A percentile compares a stretch with the other conserved stretches of the same genome.
Evolutionary conservation across 208 protist genomes (phyloP).

Genomic region (Trypanosoma platydactyli): DNA sequence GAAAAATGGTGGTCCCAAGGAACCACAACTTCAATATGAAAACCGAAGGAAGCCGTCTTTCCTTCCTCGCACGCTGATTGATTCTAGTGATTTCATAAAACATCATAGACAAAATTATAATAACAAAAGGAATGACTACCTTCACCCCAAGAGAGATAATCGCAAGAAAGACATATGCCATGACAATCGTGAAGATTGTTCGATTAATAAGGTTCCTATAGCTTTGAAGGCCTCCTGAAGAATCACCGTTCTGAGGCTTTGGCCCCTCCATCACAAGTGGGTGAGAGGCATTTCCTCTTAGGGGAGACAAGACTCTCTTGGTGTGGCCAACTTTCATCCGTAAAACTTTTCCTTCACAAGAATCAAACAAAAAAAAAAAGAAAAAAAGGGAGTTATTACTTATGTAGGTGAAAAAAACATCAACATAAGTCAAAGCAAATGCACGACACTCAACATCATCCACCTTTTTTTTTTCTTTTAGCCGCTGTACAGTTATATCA

Average conservation of each 20-base stretch:
- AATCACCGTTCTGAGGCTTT: neutral
- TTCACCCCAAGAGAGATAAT: conserved; percentile 79
- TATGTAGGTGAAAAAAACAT: too few species aligned
- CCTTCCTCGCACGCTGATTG: conserved; percentile 70
- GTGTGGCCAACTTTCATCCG: conserved; percentile 13
- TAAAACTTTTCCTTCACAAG: neutral
- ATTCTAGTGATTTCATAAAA: conserved; percentile 91
- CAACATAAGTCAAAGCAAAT: too few species aligned
- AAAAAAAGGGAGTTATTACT: neutral
- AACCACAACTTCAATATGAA: conserved; percentile 85
- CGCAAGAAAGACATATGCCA: conserved; percentile 84
- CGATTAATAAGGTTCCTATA: conserved; percentile 83
- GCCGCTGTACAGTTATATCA: too few species aligned
- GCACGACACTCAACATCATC: too few species aligned
- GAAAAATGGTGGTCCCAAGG: conserved; percentile 47
- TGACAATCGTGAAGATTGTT: conserved; percentile 79
- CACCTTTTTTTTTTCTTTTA: too few species aligned
- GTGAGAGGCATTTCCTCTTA: conserved; percentile 11
- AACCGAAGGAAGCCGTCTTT: conserved; percentile 71
- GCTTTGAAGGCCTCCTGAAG: conserved; percentile 31
- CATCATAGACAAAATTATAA: conserved; percentile 75
- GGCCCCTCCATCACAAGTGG: neutral
- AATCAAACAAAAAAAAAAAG: neutral
- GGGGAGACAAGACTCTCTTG: conserved; percentile 28
- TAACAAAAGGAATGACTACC: conserved; percentile 60